phyloP scores from a whole-genome alignment of 768 basidiomycete species.

The Udeniomyces megalosporus region DNA sequence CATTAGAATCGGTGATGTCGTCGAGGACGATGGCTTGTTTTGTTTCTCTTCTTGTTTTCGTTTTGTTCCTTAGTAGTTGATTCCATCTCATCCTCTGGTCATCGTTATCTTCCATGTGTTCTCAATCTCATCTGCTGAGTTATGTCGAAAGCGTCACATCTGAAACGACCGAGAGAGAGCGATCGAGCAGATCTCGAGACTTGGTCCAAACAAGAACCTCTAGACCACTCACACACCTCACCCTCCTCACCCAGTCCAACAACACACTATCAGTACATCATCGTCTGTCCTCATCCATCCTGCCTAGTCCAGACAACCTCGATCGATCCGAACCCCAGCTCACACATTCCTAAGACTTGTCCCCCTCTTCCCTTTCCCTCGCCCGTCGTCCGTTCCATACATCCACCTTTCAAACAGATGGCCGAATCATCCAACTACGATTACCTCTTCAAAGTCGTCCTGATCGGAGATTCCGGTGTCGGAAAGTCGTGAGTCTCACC shows the following conservation, averaged over 20 bases:
- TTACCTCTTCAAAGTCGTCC: slow-evolving; percentile 97
- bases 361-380: background rate
- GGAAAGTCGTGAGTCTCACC: slow-evolving; percentile 80
- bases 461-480: slow-evolving; percentile 97
- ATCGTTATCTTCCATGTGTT: background rate
- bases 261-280: too few relatives aligned
- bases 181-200: too few relatives aligned
- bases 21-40: background rate
- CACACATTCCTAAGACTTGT: too few relatives aligned
- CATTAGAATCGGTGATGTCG: background rate
- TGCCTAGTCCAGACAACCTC: too few relatives aligned
- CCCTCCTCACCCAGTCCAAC: background rate
- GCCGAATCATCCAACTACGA: slow-evolving; percentile 91
- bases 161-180: too few relatives aligned
- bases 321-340: too few relatives aligned
- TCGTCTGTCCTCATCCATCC: too few relatives aligned
- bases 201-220: background rate
- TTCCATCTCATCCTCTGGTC: background rate
- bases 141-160: too few relatives aligned
- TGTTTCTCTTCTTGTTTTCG: background rate
- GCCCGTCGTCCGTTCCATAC: too few relatives aligned
- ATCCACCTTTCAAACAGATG: slow-evolving; percentile 36
- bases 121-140: too few relatives aligned
- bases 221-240: background rate
- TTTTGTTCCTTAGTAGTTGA: background rate